Conservation (phyloP, 2,329 filamentous ascomycete species). For the Teratosphaeria nubilosa region DNA sequence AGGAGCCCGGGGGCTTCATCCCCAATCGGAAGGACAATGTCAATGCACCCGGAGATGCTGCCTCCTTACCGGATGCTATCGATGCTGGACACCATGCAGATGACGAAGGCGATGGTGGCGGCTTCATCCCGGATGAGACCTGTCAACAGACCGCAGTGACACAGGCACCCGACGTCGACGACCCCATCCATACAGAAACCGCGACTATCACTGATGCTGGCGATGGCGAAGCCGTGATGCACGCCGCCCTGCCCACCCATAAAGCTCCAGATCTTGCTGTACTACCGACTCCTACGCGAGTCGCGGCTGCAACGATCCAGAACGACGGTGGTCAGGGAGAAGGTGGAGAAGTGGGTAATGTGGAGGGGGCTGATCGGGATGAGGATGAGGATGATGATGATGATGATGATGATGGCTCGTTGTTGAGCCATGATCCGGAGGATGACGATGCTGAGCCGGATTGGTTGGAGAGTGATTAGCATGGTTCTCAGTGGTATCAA, state of each 20-base stretch:
- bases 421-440: constrained; percentile 53
- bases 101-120: constrained; percentile 4
- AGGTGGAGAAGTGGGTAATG: background rate
- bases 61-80: background rate
- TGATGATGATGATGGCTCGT: constrained; percentile 35
- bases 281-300: background rate
- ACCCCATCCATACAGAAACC: too few relatives aligned
- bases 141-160: background rate
- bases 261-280: background rate
- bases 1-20: background rate
- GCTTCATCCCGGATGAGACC: constrained; percentile 6
- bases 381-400: background rate
- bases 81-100: constrained; percentile 3
- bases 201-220: background rate
- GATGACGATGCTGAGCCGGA: constrained; percentile 57
- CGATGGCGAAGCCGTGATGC: background rate
- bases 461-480: constrained; percentile 40
- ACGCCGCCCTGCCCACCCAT: background rate
- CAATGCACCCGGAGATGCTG: background rate
- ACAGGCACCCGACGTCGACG: constrained; percentile 2
- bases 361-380: background rate
- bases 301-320: background rate
- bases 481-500: too few relatives aligned
- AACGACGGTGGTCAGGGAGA: background rate
- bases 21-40: too few relatives aligned